A percentile compares a stretch with the other conserved stretches of the same genome.
phyloP scores from a whole-genome alignment of 441 rosid genomes.

The Mallotus repandus region DNA sequence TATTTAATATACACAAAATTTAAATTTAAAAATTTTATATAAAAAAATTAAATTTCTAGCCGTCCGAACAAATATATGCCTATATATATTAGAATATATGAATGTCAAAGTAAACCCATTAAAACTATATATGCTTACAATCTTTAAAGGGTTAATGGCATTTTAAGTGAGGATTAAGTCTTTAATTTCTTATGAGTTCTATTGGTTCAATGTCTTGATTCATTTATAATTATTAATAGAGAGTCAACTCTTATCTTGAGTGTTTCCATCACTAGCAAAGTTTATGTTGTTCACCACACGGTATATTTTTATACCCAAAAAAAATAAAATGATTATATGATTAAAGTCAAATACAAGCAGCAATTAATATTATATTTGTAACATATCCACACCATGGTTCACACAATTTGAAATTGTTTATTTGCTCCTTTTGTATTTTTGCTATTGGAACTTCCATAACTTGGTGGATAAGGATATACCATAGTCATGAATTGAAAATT shows the following conservation, averaged over 20 bases:
- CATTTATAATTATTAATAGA: not conserved
- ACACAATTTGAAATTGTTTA: not conserved
- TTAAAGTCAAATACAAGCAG: not conserved
- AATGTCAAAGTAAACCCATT: conserved; percentile 17
- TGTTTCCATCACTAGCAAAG: not conserved
- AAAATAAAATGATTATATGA: not conserved
- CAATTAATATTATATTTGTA: not conserved
- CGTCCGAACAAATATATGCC: no score
- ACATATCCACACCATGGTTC: not conserved
- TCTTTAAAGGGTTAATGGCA: not conserved
- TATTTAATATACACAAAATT: no score
- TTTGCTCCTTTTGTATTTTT: not conserved
- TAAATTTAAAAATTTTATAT: no score
- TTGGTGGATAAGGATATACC: not conserved
- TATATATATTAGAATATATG: not conserved
- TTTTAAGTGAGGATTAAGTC: not conserved
- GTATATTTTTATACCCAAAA: no score
- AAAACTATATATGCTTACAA: conserved; percentile 14
- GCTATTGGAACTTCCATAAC: not conserved
- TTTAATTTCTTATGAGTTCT: not conserved
- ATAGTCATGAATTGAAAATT: not conserved
- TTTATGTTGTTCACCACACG: not conserved
- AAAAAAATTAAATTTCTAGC: no score
- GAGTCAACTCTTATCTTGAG: conserved; percentile 10
- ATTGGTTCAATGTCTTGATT: not conserved